These are phyloP conservation scores for Starmera quercuum DNA, from an alignment of 805 yeast genomes.

Conservation along the genomic window DNA sequence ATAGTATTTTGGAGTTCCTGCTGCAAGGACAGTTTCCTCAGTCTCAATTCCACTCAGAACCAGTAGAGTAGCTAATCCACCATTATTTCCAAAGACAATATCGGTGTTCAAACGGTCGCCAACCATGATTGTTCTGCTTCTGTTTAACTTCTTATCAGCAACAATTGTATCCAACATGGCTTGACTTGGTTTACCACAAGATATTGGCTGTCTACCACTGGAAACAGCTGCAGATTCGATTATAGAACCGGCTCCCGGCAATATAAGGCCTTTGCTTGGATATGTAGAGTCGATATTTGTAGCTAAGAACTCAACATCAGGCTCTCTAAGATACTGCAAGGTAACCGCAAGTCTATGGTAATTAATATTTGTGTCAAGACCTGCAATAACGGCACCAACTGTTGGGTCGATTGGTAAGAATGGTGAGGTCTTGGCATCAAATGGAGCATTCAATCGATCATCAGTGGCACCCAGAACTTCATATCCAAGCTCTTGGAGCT, in stretches of 20 bases:
- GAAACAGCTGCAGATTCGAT: conserved; percentile 70
- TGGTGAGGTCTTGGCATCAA: conserved; percentile 48
- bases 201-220: conserved; percentile 75
- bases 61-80: conserved; percentile 79
- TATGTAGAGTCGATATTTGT: conserved; percentile 94
- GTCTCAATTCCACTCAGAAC: conserved; percentile 91
- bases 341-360: conserved; percentile 78
- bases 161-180: conserved; percentile 88
- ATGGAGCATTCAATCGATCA: conserved; percentile 43
- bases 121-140: conserved; percentile 71
- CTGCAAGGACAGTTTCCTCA: conserved; percentile 46
- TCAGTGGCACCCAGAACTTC: conserved; percentile 79
- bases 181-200: conserved; percentile 88
- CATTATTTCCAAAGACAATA: conserved; percentile 83
- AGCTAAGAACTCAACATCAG: conserved; percentile 68
- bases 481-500: conserved; percentile 69
- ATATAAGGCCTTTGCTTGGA: conserved; percentile 77
- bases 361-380: conserved; percentile 69
- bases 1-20: conserved; percentile 53
- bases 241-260: conserved; percentile 95
- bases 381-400: conserved; percentile 88
- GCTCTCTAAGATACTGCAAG: conserved; percentile 68
- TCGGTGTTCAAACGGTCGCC: conserved; percentile 96
- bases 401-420: conserved; percentile 53
- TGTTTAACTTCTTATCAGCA: conserved; percentile 47